Conservation (phyloP, 345 rosid genomes). For the Citrus hindsii region DNA sequence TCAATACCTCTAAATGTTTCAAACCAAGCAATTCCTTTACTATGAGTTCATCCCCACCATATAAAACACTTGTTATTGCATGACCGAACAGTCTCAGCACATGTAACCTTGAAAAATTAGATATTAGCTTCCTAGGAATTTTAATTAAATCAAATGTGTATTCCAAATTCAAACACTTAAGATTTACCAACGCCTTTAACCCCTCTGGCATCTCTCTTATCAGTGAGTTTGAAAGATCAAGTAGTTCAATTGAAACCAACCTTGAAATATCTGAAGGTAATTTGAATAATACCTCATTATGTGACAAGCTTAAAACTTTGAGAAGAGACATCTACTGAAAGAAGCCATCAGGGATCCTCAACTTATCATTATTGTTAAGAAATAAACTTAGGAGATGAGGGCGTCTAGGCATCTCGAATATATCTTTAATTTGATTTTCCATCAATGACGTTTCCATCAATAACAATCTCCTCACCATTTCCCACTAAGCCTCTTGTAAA, state of each 20-base stretch:
- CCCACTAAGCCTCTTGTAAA: no score
- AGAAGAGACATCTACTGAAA: slow-evolving; percentile 21
- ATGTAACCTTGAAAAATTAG: neutral
- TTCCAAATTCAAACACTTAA: slow-evolving; percentile 23
- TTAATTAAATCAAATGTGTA: neutral
- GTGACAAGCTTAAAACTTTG: slow-evolving; percentile 5
- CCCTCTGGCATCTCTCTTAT: slow-evolving; percentile 18
- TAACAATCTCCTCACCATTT: neutral
- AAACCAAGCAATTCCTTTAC: slow-evolving; percentile 1
- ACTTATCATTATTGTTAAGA: neutral
- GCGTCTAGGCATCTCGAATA: neutral
- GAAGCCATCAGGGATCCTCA: slow-evolving; percentile 7
- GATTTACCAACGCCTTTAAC: neutral
- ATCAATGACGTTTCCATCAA: neutral
- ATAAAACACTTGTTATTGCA: no score
- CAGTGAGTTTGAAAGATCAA: slow-evolving; percentile 21
- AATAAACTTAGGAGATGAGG: slow-evolving; percentile 1
- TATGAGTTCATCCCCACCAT: neutral
- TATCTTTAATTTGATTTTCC: neutral
- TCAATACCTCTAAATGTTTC: neutral
- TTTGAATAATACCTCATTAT: no score
- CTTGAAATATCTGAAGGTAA: neutral
- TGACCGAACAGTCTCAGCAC: neutral
- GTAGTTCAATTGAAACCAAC: slow-evolving; percentile 15
- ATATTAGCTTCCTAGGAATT: slow-evolving; percentile 12